A percentile compares a stretch with the other conserved stretches of the same genome.
Conservation (phyloP, 441 rosid genomes). For the Euphorbia neoarborescens region DNA sequence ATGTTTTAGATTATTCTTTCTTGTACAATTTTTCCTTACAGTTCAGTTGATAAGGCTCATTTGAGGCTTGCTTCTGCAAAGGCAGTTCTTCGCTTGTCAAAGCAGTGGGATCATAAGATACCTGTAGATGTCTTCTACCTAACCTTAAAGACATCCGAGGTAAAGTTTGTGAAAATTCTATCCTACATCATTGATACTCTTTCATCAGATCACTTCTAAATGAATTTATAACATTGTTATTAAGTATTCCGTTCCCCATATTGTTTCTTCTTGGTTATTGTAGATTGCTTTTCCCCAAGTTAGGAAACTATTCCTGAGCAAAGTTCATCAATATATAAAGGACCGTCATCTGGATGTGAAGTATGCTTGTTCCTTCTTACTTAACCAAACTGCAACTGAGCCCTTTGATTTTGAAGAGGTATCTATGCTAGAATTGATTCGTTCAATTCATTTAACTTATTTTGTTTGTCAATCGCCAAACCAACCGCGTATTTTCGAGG, state of each 20-base stretch:
- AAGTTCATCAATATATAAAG: slow-evolving; percentile 89
- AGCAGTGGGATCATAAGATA: slow-evolving; percentile 87
- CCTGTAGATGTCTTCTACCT: slow-evolving; percentile 73
- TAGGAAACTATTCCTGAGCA: slow-evolving; percentile 62
- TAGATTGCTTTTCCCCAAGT: slow-evolving; percentile 78
- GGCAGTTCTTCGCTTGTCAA: slow-evolving; percentile 85
- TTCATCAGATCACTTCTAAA: slow-evolving; percentile 10
- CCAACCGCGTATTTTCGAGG: not conserved
- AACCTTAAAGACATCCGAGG: slow-evolving; percentile 72
- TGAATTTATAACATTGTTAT: slow-evolving; percentile 15
- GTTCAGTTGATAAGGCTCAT: slow-evolving; percentile 86
- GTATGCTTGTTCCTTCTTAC: slow-evolving; percentile 81
- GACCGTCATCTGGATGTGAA: slow-evolving; percentile 81
- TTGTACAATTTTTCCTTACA: slow-evolving; percentile 32
- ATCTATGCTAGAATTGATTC: slow-evolving; percentile 24
- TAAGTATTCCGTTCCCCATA: not conserved
- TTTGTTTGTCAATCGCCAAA: slow-evolving; percentile 9
- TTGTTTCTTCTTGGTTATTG: slow-evolving; percentile 22
- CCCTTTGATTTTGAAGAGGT: slow-evolving; percentile 75
- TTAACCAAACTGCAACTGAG: slow-evolving; percentile 41
- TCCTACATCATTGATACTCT: slow-evolving; percentile 5
- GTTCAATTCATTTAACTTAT: slow-evolving; percentile 14
- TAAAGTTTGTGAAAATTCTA: slow-evolving; percentile 24
- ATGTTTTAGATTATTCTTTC: slow-evolving; percentile 11
- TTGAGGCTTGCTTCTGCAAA: slow-evolving; percentile 91